Percentiles rank a stretch among this genome's conserved stretches.
phyloP scores from a whole-genome alignment of 495 filamentous ascomycete species.

The Apiosordaria backusii region DNA sequence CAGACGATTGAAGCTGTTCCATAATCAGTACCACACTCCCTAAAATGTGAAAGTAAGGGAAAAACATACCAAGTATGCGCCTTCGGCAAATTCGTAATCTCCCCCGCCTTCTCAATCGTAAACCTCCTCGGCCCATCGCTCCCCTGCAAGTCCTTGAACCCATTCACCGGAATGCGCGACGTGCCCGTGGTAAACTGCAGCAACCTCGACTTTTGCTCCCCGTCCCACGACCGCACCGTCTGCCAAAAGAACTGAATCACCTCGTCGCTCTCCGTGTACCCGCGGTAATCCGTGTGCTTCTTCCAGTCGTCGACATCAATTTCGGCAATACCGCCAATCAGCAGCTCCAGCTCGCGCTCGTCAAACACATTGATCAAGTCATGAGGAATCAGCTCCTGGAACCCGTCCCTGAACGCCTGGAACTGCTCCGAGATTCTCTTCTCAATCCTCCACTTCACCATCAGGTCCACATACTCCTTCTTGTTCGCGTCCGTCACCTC shows the following conservation, averaged over 20 bases:
- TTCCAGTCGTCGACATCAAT: conserved; percentile 99
- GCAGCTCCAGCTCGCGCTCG: conserved; percentile 90
- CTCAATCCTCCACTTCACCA: conserved; percentile 98
- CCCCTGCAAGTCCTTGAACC: conserved; percentile 98
- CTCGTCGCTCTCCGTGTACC: conserved; percentile 97
- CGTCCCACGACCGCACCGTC: conserved; percentile 91
- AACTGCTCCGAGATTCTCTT: conserved; percentile 98
- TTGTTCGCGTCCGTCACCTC: conserved; percentile 97
- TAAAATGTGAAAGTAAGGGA: conserved; percentile 4
- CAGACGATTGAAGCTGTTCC: conserved; percentile 85
- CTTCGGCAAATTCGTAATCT: conserved; percentile 85
- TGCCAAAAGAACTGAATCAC: conserved; percentile 99
- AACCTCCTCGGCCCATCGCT: conserved; percentile 94
- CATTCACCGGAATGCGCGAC: conserved; percentile 96
- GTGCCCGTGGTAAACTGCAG: conserved; percentile 98
- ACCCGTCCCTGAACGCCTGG: conserved; percentile 93
- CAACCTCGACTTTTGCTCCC: conserved; percentile 94
- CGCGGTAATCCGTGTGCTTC: conserved; percentile 99
- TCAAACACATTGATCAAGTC: conserved; percentile 99
- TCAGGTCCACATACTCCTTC: conserved; percentile 89
- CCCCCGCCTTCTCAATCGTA: conserved; percentile 96
- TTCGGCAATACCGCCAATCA: conserved; percentile 98
- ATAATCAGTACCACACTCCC: not conserved
- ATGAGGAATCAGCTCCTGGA: conserved; percentile 94
- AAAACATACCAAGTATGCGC: conserved; percentile 90